phyloP scores from a whole-genome alignment of 306 rosid genomes.

The Benincasa hispida region DNA sequence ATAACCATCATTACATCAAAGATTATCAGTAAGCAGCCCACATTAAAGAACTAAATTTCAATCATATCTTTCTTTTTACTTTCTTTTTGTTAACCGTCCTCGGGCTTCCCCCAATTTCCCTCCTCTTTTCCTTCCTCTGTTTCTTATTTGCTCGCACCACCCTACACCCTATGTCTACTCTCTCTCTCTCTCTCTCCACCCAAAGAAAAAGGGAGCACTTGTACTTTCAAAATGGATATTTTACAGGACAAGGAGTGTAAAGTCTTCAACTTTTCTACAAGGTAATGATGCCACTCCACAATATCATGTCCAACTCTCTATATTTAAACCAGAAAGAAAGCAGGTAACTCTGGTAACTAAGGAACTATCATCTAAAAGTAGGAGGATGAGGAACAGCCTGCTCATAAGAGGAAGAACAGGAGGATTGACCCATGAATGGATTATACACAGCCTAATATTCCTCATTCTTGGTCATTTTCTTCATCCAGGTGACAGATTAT shows the following conservation, averaged over 20 bases:
- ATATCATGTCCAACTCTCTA: background rate
- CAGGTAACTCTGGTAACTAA: background rate
- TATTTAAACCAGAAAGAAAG: conserved; percentile 1
- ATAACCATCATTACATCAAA: conserved; percentile 51
- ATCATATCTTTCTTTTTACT: conserved; percentile 13
- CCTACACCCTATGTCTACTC: background rate
- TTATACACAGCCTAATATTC: background rate
- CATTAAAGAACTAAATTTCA: background rate
- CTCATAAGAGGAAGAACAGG: background rate
- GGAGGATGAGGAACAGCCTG: conserved; percentile 1
- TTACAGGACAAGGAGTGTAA: conserved; percentile 10
- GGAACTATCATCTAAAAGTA: background rate
- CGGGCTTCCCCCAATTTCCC: conserved; percentile 20
- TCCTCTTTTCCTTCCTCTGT: conserved; percentile 4
- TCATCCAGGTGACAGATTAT: background rate
- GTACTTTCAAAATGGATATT: conserved; percentile 6
- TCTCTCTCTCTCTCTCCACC: conserved; percentile 5
- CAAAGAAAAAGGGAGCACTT: background rate
- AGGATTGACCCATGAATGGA: background rate
- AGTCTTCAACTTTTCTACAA: conserved; percentile 18
- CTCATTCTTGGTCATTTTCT: conserved; percentile 8
- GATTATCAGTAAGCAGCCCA: conserved; percentile 40
- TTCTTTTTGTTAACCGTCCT: conserved; percentile 6
- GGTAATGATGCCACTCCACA: conserved; percentile 6
- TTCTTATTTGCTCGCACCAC: conserved; percentile 13